phyloP scores from a whole-genome alignment of 2,329 filamentous ascomycete species.

The Cladosporium sp. region DNA sequence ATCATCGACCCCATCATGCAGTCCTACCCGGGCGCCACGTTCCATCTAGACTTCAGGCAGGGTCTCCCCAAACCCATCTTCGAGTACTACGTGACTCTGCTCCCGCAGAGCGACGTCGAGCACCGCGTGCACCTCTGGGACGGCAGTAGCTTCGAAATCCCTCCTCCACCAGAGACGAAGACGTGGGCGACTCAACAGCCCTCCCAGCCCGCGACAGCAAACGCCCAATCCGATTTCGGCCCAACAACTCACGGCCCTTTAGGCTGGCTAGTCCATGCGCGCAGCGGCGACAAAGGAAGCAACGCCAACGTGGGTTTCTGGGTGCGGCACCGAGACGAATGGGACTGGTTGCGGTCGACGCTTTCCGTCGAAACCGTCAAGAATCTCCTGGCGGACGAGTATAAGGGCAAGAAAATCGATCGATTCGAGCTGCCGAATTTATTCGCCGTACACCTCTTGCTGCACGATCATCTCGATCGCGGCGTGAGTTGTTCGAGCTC shows the following conservation, averaged over 20 bases:
- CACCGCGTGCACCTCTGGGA: constrained; percentile 26
- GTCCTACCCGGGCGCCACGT: constrained; percentile 30
- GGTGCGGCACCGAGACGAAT: constrained; percentile 33
- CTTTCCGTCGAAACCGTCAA: constrained; percentile 26
- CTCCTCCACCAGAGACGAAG: constrained; percentile 30
- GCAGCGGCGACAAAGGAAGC: constrained; percentile 32
- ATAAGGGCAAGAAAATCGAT: constrained; percentile 31
- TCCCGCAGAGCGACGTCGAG: constrained; percentile 27
- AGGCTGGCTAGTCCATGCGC: constrained; percentile 34
- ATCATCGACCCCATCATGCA: constrained; percentile 44
- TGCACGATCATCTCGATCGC: constrained; percentile 32
- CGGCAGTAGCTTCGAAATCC: constrained; percentile 30
- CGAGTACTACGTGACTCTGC: constrained; percentile 39
- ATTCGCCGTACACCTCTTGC: constrained; percentile 31
- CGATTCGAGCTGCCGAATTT: constrained; percentile 32
- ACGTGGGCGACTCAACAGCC: constrained; percentile 34
- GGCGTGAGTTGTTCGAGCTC: constrained; percentile 29
- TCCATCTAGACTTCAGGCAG: constrained; percentile 34
- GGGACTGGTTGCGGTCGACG: constrained; percentile 29
- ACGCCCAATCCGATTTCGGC: constrained; percentile 28
- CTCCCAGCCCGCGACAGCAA: constrained; percentile 20
- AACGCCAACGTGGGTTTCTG: constrained; percentile 38
- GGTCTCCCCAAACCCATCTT: constrained; percentile 37
- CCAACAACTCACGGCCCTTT: constrained; percentile 34
- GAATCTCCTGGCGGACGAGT: constrained; percentile 30